These are phyloP conservation scores for Chaetoscypha palmicola DNA, from an alignment of 2,329 filamentous ascomycete species.

Conservation along the genomic window DNA sequence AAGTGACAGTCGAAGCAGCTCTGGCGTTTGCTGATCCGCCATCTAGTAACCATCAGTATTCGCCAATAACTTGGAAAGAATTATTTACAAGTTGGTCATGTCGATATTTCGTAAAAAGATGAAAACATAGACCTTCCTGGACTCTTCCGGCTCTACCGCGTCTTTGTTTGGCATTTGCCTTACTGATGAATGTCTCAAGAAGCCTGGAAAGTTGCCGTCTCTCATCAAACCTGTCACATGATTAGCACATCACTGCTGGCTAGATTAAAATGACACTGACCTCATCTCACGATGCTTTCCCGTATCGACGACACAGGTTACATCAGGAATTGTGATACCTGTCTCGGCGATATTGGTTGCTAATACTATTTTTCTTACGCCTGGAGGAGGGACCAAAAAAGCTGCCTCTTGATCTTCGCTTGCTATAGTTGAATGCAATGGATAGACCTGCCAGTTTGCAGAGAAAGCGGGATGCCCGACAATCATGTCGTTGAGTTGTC, in stretches of 20 bases:
- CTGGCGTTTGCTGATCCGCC: slow-evolving; percentile 88
- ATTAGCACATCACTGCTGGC: slow-evolving; percentile 7
- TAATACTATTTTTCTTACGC: slow-evolving; percentile 84
- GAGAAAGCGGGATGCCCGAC: slow-evolving; percentile 69
- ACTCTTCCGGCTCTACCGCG: slow-evolving; percentile 92
- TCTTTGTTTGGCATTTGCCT: slow-evolving; percentile 91
- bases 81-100: slow-evolving; percentile 59
- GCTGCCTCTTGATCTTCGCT: slow-evolving; percentile 95
- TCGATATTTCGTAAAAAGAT: slow-evolving; percentile 84
- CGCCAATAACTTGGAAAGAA: neutral
- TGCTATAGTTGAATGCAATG: slow-evolving; percentile 88
- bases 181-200: slow-evolving; percentile 90
- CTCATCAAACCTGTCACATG: slow-evolving; percentile 62
- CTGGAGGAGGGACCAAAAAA: slow-evolving; percentile 75
- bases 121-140: slow-evolving; percentile 90
- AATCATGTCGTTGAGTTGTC: slow-evolving; percentile 79
- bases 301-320: slow-evolving; percentile 93
- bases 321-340: slow-evolving; percentile 95
- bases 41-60: slow-evolving; percentile 38
- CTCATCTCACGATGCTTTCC: slow-evolving; percentile 97
- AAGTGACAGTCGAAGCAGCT: slow-evolving; percentile 88
- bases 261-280: slow-evolving; percentile 9
- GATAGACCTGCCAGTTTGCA: slow-evolving; percentile 75
- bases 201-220: slow-evolving; percentile 82
- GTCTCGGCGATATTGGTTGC: slow-evolving; percentile 98